Evolutionary conservation across 176 grass and related monocot genomes (phyloP).

Genomic region (Phoenix roebelenii): DNA sequence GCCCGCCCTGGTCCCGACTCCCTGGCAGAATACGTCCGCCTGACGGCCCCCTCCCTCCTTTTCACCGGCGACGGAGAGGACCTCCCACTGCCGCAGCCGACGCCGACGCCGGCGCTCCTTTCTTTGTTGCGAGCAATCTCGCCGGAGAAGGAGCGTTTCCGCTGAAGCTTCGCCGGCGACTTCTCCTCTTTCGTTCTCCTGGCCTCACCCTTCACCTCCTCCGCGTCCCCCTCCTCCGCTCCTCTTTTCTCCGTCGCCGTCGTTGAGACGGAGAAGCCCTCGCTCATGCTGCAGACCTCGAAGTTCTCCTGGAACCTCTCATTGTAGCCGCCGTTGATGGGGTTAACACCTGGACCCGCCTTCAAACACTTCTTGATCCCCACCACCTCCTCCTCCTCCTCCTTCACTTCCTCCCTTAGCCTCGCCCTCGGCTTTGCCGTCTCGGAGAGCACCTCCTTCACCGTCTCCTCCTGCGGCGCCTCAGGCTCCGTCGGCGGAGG

Average conservation of each 20-base stretch:
- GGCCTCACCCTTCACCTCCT: background rate
- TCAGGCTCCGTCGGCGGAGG: slow-evolving; percentile 9
- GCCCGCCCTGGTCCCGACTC: slow-evolving; percentile 33
- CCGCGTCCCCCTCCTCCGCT: background rate
- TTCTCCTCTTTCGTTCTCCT: slow-evolving; percentile 15
- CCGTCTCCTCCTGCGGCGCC: slow-evolving; percentile 29
- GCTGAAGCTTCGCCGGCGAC: slow-evolving; percentile 24
- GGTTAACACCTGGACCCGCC: no score
- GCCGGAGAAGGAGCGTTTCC: background rate
- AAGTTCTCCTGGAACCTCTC: background rate
- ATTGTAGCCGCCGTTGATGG: no score
- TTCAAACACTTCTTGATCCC: no score
- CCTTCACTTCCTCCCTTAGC: slow-evolving; percentile 10
- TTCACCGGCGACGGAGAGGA: slow-evolving; percentile 30
- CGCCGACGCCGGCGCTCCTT: slow-evolving; percentile 38
- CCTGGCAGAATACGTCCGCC: slow-evolving; percentile 28
- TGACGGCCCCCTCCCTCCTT: slow-evolving; percentile 29
- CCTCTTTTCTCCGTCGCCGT: slow-evolving; percentile 7
- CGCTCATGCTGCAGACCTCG: slow-evolving; percentile 18
- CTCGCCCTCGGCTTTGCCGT: slow-evolving; percentile 15
- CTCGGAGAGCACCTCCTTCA: slow-evolving; percentile 57
- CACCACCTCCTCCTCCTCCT: slow-evolving; percentile 1
- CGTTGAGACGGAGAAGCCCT: slow-evolving; percentile 13
- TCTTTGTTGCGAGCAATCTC: background rate
- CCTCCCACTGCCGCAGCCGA: slow-evolving; percentile 41